These are phyloP conservation scores for Pleurotus eryngii DNA, from an alignment of 768 basidiomycete species.

Conservation along the genomic window DNA sequence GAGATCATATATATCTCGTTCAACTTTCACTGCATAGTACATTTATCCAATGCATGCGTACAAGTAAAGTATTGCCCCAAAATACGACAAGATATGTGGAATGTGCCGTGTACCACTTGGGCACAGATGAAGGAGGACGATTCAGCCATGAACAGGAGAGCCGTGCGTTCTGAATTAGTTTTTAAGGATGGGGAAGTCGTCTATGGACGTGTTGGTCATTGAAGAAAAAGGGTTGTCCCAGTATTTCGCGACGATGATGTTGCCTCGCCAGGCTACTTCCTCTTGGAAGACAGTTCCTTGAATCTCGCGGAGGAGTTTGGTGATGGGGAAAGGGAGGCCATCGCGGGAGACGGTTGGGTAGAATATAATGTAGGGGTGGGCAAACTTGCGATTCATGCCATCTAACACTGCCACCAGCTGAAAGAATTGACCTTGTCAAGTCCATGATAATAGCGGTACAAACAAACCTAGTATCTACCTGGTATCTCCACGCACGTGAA, in stretches of 20 bases:
- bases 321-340: constrained; percentile 78
- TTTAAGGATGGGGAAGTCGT: constrained; percentile 78
- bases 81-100: too few relatives aligned
- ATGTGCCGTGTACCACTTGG: too few relatives aligned
- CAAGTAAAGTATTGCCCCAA: too few relatives aligned
- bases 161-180: constrained; percentile 73
- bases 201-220: constrained; percentile 73
- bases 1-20: too few relatives aligned
- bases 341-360: constrained; percentile 75
- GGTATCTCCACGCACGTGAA: constrained; percentile 66
- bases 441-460: constrained; percentile 50
- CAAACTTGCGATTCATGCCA: constrained; percentile 75
- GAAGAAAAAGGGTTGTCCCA: constrained; percentile 47
- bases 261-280: constrained; percentile 72
- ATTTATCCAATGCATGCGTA: too few relatives aligned
- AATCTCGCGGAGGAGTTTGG: constrained; percentile 71
- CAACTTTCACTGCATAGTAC: too few relatives aligned
- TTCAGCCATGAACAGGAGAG: constrained; percentile 36
- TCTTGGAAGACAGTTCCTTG: constrained; percentile 64
- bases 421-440: constrained; percentile 76
- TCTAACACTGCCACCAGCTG: constrained; percentile 74
- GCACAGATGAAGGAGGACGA: not conserved
- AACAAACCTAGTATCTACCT: constrained; percentile 68
- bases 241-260: constrained; percentile 75
- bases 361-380: constrained; percentile 77